Conservation (phyloP, 108 stramenopile genomes). For the Cyclotella kingstonii region DNA sequence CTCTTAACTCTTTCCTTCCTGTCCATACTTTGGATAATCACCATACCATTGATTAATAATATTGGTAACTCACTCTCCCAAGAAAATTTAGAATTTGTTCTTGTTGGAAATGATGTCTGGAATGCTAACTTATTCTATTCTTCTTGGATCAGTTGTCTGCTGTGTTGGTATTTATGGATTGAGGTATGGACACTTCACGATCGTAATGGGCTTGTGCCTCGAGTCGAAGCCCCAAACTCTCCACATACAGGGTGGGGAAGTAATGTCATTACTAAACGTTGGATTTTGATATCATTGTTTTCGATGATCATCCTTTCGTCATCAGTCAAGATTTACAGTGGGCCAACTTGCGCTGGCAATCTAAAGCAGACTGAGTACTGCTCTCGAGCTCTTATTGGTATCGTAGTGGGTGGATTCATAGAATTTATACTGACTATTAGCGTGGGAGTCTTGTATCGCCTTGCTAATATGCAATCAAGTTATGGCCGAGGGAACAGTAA, state of each 20-base stretch:
- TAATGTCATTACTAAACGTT: slow-evolving; percentile 29
- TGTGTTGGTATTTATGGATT: slow-evolving; percentile 16
- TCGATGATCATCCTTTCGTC: slow-evolving; percentile 18
- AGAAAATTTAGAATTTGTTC: slow-evolving; percentile 8
- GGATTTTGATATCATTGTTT: slow-evolving; percentile 12
- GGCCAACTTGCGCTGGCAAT: slow-evolving; percentile 14
- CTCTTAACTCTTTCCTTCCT: slow-evolving; percentile 8
- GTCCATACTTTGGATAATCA: slow-evolving; percentile 14
- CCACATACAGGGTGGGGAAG: not conserved
- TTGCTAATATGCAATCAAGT: slow-evolving; percentile 7
- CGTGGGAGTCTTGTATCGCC: slow-evolving; percentile 17
- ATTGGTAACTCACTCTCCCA: not conserved
- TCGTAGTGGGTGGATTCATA: slow-evolving; percentile 27
- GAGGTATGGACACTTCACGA: slow-evolving; percentile 21
- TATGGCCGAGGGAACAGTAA: not conserved
- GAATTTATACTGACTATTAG: slow-evolving; percentile 4
- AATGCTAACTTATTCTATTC: slow-evolving; percentile 45
- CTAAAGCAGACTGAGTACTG: slow-evolving; percentile 25
- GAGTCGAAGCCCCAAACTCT: not conserved
- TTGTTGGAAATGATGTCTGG: slow-evolving; percentile 28
- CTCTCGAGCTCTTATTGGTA: slow-evolving; percentile 11
- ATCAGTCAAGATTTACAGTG: slow-evolving; percentile 8
- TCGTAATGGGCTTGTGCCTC: slow-evolving; percentile 1
- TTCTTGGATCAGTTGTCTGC: slow-evolving; percentile 15
- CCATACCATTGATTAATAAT: slow-evolving; percentile 27